phyloP scores from a whole-genome alignment of 495 filamentous ascomycete genomes.

The Cercophora scortea region DNA sequence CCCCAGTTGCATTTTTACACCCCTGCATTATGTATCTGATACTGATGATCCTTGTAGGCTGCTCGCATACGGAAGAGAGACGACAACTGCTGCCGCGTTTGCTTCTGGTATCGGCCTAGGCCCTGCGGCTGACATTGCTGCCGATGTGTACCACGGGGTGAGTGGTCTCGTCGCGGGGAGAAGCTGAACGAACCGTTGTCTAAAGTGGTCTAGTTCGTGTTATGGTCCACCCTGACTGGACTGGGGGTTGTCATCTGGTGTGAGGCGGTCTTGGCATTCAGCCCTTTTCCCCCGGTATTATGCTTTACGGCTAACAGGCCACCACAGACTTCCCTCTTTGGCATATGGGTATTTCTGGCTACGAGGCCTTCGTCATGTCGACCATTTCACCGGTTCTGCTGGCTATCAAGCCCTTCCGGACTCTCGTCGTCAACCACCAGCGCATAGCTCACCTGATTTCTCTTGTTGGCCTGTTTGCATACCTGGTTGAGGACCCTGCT shows the following conservation, averaged over 20 bases:
- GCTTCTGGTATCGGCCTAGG: constrained; percentile 63
- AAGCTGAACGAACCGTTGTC: background rate
- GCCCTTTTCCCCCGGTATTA: too few relatives aligned
- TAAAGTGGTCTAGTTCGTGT: constrained; percentile 61
- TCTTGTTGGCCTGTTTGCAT: constrained; percentile 72
- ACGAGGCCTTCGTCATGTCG: constrained; percentile 79
- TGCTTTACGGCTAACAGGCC: background rate
- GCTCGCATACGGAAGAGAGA: constrained; percentile 57
- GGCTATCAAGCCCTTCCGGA: constrained; percentile 58
- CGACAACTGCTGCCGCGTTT: constrained; percentile 62
- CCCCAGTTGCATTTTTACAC: background rate
- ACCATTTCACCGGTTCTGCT: constrained; percentile 82
- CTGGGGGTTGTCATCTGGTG: constrained; percentile 89
- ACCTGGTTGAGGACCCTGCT: constrained; percentile 63
- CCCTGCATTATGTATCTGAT: background rate
- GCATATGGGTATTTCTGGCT: constrained; percentile 99
- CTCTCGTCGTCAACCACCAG: constrained; percentile 57
- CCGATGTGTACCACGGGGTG: constrained; percentile 91
- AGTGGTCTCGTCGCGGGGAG: constrained; percentile 16
- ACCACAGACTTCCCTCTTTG: constrained; percentile 86
- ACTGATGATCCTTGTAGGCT: constrained; percentile 8
- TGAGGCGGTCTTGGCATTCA: constrained; percentile 39
- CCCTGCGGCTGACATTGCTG: constrained; percentile 69
- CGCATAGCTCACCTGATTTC: constrained; percentile 66
- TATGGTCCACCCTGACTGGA: constrained; percentile 91